Evolutionary conservation across 1,284 basidiomycete species (phyloP), one percentile per base, ranked within the genome.

Genomic region (Microstroma glucosiphilum): DNA sequence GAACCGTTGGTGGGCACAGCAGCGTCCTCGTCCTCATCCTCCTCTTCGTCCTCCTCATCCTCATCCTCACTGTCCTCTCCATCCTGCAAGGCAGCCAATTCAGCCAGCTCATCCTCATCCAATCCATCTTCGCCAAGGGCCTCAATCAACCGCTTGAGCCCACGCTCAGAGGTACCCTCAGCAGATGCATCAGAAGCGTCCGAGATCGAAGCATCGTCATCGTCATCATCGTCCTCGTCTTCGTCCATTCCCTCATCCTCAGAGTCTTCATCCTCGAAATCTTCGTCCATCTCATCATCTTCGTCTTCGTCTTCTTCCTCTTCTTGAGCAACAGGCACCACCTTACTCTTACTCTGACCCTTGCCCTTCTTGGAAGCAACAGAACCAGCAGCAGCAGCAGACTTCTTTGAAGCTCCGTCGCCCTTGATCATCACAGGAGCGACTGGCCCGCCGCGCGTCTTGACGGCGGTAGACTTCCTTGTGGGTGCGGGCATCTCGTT

Each of bases 101-200:
- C 30, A 37, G 30, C 30, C 4, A 37, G 30, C 0, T 66, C 68
- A 0, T 67, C 69, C 0, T 72, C 67, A 0, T 69, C 70, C 0
- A 78, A 59, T 6, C 73, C 74, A 49, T 79, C 76, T 1, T 73
- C 66, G 9, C 75, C 76, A 1, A 79, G 65, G 1, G 76, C 75
- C 19, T 61, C 66, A 70, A 79, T 73, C 21, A 79, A 55, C 9
- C 72, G 62, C 60, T 76, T 64, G 51, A 79, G 61, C 9, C 77
- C 77, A 63, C 71, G 62, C 37, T 72, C 62, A 4, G 71, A 73
- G 12, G 77, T 75, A 17, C 69, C 74, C n/a, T 77, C 75, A 40
- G 72, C 76, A 26, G 70, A 61, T 8, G 67, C 69, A 7, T 70
- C 72, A 6, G 51, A 54, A 3, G n/a, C 51, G 25, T 54, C 51